Evolutionary conservation across 1,284 basidiomycete genomes (phyloP).

Genomic region (Puccinia horiana): DNA sequence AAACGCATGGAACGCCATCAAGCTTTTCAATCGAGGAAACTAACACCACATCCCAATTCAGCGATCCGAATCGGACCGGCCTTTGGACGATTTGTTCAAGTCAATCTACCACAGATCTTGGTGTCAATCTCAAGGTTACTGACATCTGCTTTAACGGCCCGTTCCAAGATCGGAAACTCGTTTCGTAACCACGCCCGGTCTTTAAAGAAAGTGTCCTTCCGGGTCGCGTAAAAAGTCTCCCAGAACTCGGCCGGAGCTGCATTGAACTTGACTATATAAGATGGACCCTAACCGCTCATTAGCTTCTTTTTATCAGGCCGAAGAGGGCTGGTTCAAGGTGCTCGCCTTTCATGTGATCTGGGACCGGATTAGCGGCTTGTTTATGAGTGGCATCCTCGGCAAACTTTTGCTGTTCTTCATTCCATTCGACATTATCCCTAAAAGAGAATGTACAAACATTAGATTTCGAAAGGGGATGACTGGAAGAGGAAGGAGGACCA

Average conservation of each 20-base stretch:
- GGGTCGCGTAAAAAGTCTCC: conserved; percentile 86
- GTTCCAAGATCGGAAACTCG: conserved; percentile 82
- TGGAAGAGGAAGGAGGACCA: background rate
- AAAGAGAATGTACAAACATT: background rate
- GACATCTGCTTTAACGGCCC: conserved; percentile 70
- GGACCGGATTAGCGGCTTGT: conserved; percentile 41
- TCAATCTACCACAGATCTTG: too few species aligned
- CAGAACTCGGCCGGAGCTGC: conserved; percentile 71
- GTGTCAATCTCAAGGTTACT: conserved; percentile 49
- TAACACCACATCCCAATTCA: conserved; percentile 78
- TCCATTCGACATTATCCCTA: conserved; percentile 47
- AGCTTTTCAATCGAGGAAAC: background rate
- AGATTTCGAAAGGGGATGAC: background rate
- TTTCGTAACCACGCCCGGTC: conserved; percentile 90
- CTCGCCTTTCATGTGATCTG: conserved; percentile 37
- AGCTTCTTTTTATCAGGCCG: background rate
- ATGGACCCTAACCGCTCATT: background rate
- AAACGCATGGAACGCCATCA: background rate
- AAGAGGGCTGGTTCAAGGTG: background rate
- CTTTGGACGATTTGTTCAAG: too few species aligned
- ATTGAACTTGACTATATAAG: conserved; percentile 56
- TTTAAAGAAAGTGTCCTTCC: conserved; percentile 82
- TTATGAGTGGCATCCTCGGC: conserved; percentile 31
- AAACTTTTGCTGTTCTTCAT: conserved; percentile 40
- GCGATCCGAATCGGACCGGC: conserved; percentile 74